Evolutionary conservation across 352 stramenopile genomes (phyloP).

Genomic region (Pythium insidiosum): DNA sequence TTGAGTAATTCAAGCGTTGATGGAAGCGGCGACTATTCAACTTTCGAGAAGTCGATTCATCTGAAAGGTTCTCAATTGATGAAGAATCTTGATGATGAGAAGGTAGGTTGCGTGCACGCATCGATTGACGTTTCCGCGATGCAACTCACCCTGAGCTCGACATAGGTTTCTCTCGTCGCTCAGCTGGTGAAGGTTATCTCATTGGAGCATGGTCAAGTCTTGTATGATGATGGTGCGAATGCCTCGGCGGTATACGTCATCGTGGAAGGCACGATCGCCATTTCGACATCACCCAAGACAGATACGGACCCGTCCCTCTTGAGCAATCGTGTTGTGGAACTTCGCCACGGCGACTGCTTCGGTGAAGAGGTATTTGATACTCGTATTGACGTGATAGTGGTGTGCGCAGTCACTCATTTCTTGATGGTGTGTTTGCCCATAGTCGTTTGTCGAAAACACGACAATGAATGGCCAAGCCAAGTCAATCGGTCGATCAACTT

Average conservation of each 20-base stretch:
- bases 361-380: constrained; percentile 56
- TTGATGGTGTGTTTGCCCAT: too few species aligned
- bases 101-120: constrained; percentile 12
- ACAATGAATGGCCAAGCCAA: constrained; percentile 32
- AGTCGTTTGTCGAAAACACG: constrained; percentile 67
- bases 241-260: constrained; percentile 56
- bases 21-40: constrained; percentile 58
- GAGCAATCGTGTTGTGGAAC: constrained; percentile 22
- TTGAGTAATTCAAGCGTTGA: constrained; percentile 9
- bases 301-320: background rate
- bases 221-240: constrained; percentile 37
- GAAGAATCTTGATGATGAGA: constrained; percentile 78
- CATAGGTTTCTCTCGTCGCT: constrained; percentile 53
- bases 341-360: constrained; percentile 69
- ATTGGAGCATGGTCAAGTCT: constrained; percentile 40
- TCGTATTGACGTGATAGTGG: background rate
- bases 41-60: constrained; percentile 82
- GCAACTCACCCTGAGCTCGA: too few species aligned
- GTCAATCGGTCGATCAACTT: constrained; percentile 40
- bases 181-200: constrained; percentile 60
- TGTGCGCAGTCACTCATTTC: background rate
- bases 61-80: constrained; percentile 79
- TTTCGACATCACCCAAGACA: constrained; percentile 14
- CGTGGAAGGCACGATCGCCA: constrained; percentile 61
- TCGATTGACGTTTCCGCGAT: too few species aligned